A percentile compares a stretch with the other conserved stretches of the same genome.
phyloP scores from a whole-genome alignment of 2,329 filamentous ascomycete genomes.

The Basipetospora chlamydospora region DNA sequence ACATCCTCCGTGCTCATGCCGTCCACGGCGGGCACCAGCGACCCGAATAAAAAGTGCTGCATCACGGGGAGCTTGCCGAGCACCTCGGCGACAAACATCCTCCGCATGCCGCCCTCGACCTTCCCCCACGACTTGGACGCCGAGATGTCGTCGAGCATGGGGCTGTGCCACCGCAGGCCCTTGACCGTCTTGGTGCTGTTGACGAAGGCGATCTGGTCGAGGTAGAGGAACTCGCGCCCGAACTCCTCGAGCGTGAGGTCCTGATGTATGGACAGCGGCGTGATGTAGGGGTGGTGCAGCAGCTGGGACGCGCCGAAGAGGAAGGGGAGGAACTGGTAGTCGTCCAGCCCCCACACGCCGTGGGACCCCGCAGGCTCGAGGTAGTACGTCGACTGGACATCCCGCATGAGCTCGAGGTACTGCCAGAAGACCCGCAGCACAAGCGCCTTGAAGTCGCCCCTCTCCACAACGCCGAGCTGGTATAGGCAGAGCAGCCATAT shows the following conservation, averaged over 20 bases:
- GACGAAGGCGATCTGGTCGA: slow-evolving; percentile 85
- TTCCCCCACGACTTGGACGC: slow-evolving; percentile 81
- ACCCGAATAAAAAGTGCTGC: slow-evolving; percentile 96
- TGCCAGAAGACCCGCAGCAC: slow-evolving; percentile 66
- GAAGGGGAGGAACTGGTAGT: slow-evolving; percentile 95
- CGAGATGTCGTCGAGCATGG: slow-evolving; percentile 96
- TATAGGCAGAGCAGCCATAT: slow-evolving; percentile 94
- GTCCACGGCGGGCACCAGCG: slow-evolving; percentile 62
- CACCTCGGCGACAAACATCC: slow-evolving; percentile 93
- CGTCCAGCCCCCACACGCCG: slow-evolving; percentile 93
- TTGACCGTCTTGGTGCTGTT: slow-evolving; percentile 95
- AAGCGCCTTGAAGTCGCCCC: slow-evolving; percentile 55
- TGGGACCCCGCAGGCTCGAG: slow-evolving; percentile 94
- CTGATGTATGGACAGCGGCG: slow-evolving; percentile 71
- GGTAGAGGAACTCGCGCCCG: slow-evolving; percentile 69
- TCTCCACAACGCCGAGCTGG: slow-evolving; percentile 52
- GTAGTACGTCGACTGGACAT: slow-evolving; percentile 83
- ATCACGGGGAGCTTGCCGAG: slow-evolving; percentile 89
- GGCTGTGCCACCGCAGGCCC: slow-evolving; percentile 87
- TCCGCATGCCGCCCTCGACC: slow-evolving; percentile 86
- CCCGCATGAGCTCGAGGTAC: slow-evolving; percentile 78
- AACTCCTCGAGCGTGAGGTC: slow-evolving; percentile 78
- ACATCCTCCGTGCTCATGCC: slow-evolving; percentile 61
- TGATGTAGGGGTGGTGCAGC: slow-evolving; percentile 69
- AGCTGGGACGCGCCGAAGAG: slow-evolving; percentile 88